These are phyloP conservation scores for Beauveria pseudobassiana DNA, from an alignment of 2,329 filamentous ascomycete species.

Conservation along the genomic window DNA sequence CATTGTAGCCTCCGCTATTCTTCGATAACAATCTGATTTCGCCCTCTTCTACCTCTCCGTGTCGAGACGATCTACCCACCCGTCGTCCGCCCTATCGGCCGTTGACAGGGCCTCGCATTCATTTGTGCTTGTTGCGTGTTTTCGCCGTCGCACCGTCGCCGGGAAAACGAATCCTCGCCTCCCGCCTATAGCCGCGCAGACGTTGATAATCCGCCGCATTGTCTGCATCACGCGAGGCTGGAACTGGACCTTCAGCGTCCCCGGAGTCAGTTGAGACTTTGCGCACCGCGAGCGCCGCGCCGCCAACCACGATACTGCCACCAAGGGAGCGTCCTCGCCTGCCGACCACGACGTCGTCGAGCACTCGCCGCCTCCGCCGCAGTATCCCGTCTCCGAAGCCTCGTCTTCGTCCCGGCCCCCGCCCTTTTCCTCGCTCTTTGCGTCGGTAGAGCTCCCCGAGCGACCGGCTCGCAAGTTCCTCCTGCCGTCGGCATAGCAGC, in stretches of 20 bases:
- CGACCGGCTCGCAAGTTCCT: constrained; percentile 22
- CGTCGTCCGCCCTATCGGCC: neutral
- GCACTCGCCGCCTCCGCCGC: constrained; percentile 46
- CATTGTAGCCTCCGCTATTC: neutral
- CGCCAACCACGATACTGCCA: constrained; percentile 16
- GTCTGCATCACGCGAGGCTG: constrained; percentile 27
- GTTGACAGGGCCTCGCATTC: neutral
- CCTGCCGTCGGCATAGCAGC: constrained; percentile 7
- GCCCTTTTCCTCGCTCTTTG: constrained; percentile 55
- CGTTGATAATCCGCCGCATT: constrained; percentile 27
- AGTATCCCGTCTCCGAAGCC: constrained; percentile 50
- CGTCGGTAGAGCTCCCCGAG: constrained; percentile 32
- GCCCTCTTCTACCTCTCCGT: neutral
- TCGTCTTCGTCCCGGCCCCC: constrained; percentile 46
- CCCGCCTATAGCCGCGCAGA: neutral
- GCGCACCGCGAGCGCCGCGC: constrained; percentile 17
- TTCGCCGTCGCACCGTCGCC: neutral
- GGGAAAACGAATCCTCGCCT: neutral
- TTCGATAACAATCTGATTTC: constrained; percentile 6
- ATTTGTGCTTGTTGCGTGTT: neutral
- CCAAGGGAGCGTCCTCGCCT: constrained; percentile 16
- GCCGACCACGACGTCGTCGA: constrained; percentile 20
- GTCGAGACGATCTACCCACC: neutral
- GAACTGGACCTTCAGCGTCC: constrained; percentile 29
- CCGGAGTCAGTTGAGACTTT: constrained; percentile 25